Conservation (phyloP, 2,329 filamentous ascomycete species). For the Nigrospora oryzae region DNA sequence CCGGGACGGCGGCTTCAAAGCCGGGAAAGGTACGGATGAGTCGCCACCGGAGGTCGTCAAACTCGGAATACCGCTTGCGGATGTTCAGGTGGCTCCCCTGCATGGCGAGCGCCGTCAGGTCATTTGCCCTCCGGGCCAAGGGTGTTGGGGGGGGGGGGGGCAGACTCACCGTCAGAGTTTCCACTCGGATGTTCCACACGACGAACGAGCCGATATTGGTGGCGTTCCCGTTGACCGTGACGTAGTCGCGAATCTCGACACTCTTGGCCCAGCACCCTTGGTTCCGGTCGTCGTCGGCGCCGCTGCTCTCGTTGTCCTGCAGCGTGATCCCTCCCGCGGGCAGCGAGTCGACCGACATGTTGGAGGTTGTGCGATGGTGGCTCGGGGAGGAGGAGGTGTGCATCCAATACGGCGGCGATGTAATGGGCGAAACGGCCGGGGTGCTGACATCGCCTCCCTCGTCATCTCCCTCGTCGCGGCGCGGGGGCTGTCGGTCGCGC, state of each 20-base stretch:
- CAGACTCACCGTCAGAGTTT: constrained; percentile 67
- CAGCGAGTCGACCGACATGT: constrained; percentile 37
- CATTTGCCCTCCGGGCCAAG: constrained; percentile 8
- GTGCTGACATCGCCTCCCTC: constrained; percentile 1
- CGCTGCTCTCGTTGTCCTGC: constrained; percentile 51
- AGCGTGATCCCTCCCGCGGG: constrained; percentile 48
- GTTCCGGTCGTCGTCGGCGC: constrained; percentile 30
- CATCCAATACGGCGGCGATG: constrained; percentile 31
- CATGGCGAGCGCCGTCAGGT: not conserved
- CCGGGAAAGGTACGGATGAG: constrained; percentile 76
- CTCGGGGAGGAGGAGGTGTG: not conserved
- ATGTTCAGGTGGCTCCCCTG: constrained; percentile 55
- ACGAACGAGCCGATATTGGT: constrained; percentile 78
- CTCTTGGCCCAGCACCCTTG: constrained; percentile 56
- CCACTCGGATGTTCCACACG: constrained; percentile 84
- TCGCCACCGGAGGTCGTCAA: constrained; percentile 69
- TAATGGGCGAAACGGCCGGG: constrained; percentile 8
- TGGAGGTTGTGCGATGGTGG: constrained; percentile 26
- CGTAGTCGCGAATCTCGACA: constrained; percentile 49
- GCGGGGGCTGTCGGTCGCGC: not conserved
- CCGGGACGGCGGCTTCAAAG: constrained; percentile 78
- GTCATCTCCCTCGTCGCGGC: not conserved
- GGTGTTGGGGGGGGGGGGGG: not conserved
- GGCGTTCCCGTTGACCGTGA: constrained; percentile 46
- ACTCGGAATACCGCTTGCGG: constrained; percentile 81